Evolutionary conservation across 768 basidiomycete species (phyloP).

Genomic region (Russula sp.): DNA sequence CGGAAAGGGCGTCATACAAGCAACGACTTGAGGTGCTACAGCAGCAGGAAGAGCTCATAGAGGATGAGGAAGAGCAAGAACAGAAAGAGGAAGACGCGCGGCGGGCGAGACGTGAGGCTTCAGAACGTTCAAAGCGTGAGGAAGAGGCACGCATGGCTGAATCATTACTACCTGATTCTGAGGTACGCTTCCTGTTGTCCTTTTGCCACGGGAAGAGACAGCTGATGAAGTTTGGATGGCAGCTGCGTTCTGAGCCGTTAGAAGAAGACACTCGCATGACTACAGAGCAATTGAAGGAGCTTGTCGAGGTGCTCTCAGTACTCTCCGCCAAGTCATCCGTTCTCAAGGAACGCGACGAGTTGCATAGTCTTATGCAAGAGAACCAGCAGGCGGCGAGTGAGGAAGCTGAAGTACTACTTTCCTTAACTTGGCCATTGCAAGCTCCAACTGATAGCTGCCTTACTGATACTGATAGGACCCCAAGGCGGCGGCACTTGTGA

Average conservation of each 20-base stretch:
- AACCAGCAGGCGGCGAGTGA: constrained; percentile 68
- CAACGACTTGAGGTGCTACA: constrained; percentile 97
- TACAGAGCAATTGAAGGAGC: constrained; percentile 88
- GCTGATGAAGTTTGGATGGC: background rate
- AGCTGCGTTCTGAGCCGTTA: constrained; percentile 57
- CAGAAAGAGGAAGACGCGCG: constrained; percentile 92
- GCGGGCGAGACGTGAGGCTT: constrained; percentile 72
- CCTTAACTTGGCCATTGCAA: background rate
- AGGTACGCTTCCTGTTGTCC: constrained; percentile 41
- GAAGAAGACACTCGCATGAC: constrained; percentile 90
- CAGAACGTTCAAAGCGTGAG: constrained; percentile 47
- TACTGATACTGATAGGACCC: constrained; percentile 46
- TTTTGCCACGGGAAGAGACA: background rate
- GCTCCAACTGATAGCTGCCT: constrained; percentile 1
- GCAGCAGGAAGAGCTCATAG: constrained; percentile 98
- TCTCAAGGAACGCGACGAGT: constrained; percentile 90
- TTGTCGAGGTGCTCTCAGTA: constrained; percentile 84
- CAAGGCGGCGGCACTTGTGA: constrained; percentile 80
- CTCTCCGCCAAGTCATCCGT: constrained; percentile 92
- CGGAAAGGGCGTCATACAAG: constrained; percentile 91
- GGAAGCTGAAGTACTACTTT: constrained; percentile 43
- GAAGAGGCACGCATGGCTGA: constrained; percentile 72
- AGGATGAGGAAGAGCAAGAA: constrained; percentile 98
- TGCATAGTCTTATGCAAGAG: constrained; percentile 88
- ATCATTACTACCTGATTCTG: constrained; percentile 80